Evolutionary conservation across 2,329 filamentous ascomycete species (phyloP), one percentile per base, ranked within the genome.

Genomic region (Leptographium procerum): DNA sequence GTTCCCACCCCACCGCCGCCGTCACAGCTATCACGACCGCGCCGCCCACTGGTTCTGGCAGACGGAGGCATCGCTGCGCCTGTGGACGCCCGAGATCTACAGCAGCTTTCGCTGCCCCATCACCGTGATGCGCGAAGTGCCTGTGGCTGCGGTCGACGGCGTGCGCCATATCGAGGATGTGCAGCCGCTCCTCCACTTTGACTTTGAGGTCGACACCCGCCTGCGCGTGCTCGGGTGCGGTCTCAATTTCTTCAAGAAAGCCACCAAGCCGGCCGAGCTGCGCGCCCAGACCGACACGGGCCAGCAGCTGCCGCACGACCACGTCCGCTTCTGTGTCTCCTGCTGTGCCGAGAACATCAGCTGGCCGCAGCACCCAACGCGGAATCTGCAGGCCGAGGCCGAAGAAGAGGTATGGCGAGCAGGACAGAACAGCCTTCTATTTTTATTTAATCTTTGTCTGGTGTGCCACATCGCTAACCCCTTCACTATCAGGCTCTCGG

Each of bases 61-160:
- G 59, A 65, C 65, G 1, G 63, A 66, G 51, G 62, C 63, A 1
- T 61, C 64, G 11, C 62, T 66, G 6, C 65, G 62, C n/a, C 61
- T 66, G 11, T 66, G 65, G 65, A 65, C 65, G 19, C 65, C 64
- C 33, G 65, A 66, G 60, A 65, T 66, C 52, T 66, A 66, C 62
- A 60, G 64, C 53, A 61, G 53, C 31, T 60, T 65, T 24, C 62
- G 61, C 51, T 62, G 59, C 31, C 64, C 64, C 19, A 52, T 64
- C 16, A 66, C 64, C n/a, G 55, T 66, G 28, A 64, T 62, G 50
- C 63, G 65, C 9, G 62, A 64, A 28, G 63, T 65, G n/a, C 60
- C 63, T 24, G 62, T 62, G 3, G 60, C 36, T 2, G 22, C 31
- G 6, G 62, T 65, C 19, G 65, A 66, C 36, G 14, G 33, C 13